Evolutionary conservation across 1,139 yeast species (phyloP).

Genomic region (Saccharomycopsis phalli): DNA sequence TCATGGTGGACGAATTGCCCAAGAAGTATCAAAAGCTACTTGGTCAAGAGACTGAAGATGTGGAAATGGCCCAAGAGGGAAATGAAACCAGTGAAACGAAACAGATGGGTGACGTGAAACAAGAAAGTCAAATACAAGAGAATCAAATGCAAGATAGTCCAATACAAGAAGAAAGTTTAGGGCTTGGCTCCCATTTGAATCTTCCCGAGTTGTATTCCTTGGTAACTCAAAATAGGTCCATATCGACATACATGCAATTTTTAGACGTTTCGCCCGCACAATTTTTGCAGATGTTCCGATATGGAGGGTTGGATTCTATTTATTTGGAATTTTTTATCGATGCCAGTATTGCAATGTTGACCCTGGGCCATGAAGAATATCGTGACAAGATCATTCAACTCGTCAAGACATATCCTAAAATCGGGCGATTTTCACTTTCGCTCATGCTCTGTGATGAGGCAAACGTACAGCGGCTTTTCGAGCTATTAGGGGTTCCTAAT

Average conservation of each 20-base stretch:
- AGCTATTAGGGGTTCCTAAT: too few species aligned
- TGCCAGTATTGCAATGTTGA: too few species aligned
- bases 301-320: conserved; percentile 50
- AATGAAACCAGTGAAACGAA: too few species aligned
- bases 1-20: conserved; percentile 41
- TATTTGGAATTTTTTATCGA: conserved; percentile 45
- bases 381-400: conserved; percentile 12
- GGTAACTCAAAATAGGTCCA: conserved; percentile 16
- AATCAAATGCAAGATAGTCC: too few species aligned
- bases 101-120: not conserved
- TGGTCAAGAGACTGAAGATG: conserved; percentile 3
- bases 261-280: conserved; percentile 29
- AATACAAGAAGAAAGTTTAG: not conserved
- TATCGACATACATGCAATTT: conserved; percentile 31
- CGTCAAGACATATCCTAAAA: conserved; percentile 7
- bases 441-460: conserved; percentile 8
- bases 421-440: conserved; percentile 7
- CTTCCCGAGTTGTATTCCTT: not conserved
- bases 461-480: not conserved
- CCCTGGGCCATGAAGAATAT: too few species aligned
- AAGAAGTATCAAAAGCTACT: conserved; percentile 26
- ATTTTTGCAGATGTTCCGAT: conserved; percentile 31
- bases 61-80: too few species aligned
- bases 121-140: too few species aligned
- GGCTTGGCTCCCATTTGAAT: not conserved